Evolutionary conservation across 257 asterid species (phyloP).

Genomic region (Petrea volubilis): DNA sequence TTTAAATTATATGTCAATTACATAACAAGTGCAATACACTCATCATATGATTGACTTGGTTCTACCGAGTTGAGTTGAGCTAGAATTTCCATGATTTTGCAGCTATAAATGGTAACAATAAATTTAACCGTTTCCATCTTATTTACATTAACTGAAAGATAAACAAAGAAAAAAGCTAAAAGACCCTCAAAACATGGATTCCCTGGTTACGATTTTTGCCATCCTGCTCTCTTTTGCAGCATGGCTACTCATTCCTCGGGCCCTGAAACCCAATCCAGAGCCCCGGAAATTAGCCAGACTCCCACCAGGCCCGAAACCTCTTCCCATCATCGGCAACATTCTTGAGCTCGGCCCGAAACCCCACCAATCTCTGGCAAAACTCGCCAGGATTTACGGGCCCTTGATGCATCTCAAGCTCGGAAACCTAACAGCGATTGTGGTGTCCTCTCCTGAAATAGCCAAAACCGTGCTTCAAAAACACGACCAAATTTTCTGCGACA

Average conservation of each 20-base stretch:
- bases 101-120: too few species aligned
- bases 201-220: not conserved
- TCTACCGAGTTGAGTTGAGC: too few species aligned
- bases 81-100: too few species aligned
- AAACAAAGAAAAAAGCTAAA: not conserved
- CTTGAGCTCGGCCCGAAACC: constrained; percentile 31
- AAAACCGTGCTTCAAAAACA: constrained; percentile 28
- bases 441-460: constrained; percentile 35
- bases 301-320: constrained; percentile 41
- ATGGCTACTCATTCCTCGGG: not conserved
- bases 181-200: constrained; percentile 15
- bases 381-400: constrained; percentile 36
- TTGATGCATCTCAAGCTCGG: constrained; percentile 36
- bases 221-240: not conserved
- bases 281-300: constrained; percentile 22
- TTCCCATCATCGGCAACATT: constrained; percentile 43
- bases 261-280: constrained; percentile 5
- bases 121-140: too few species aligned
- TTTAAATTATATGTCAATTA: too few species aligned
- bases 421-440: constrained; percentile 22
- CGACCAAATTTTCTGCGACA: constrained; percentile 24
- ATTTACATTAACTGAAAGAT: not conserved
- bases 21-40: too few species aligned
- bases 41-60: too few species aligned
- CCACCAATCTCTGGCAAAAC: constrained; percentile 33